phyloP scores from a whole-genome alignment of 1,139 yeast species.

The Protomyces macrosporus region DNA sequence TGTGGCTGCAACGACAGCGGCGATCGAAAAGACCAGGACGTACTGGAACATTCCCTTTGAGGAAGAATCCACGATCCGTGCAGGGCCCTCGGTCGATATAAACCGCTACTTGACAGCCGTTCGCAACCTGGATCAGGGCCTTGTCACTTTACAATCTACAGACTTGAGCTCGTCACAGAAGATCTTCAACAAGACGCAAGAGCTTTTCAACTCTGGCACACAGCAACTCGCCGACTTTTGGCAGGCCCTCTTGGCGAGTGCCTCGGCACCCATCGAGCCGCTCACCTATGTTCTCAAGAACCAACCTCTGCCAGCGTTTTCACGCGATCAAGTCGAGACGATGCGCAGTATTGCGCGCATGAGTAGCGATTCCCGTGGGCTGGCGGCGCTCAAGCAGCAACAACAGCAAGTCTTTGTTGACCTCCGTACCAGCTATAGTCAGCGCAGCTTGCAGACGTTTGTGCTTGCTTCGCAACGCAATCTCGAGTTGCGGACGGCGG shows the following conservation, averaged over 20 bases:
- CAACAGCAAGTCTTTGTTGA: background rate
- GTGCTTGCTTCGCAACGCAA: conserved; percentile 24
- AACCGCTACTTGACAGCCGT: conserved; percentile 20
- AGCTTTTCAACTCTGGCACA: conserved; percentile 14
- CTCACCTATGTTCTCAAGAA: conserved; percentile 22
- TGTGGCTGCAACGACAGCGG: conserved; percentile 25
- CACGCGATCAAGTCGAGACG: conserved; percentile 5
- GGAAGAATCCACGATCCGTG: conserved; percentile 25
- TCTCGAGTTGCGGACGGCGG: conserved; percentile 16
- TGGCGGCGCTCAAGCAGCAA: background rate
- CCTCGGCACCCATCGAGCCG: conserved; percentile 26
- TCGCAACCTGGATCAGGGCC: conserved; percentile 16
- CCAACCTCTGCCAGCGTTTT: conserved; percentile 12
- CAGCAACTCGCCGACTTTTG: conserved; percentile 15
- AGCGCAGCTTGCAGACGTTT: conserved; percentile 19
- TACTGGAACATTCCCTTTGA: conserved; percentile 26
- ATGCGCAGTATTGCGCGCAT: conserved; percentile 4
- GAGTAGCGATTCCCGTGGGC: background rate
- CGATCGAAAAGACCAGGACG: conserved; percentile 27
- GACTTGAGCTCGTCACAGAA: conserved; percentile 26
- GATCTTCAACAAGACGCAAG: conserved; percentile 21
- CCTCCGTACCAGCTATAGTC: conserved; percentile 14
- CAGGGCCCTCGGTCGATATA: conserved; percentile 5
- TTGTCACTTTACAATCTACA: conserved; percentile 11
- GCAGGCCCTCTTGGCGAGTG: conserved; percentile 1